These are phyloP conservation scores for Serendipita sp. DNA, from an alignment of 768 basidiomycete genomes.

Conservation along the genomic window DNA sequence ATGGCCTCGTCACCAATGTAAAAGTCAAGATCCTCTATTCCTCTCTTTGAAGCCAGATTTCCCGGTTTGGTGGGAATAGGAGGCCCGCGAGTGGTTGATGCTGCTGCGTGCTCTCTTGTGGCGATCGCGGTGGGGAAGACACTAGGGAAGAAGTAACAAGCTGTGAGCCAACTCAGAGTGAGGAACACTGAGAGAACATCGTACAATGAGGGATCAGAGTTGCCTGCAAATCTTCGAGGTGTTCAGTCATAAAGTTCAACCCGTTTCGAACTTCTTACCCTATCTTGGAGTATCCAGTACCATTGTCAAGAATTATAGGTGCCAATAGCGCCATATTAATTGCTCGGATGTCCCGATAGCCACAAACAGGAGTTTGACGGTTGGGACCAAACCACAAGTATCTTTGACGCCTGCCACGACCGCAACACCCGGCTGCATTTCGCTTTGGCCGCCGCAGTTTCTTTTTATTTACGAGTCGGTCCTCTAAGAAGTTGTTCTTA, in stretches of 20 bases:
- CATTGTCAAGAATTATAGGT: slow-evolving; percentile 96
- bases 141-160: slow-evolving; percentile 23
- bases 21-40: slow-evolving; percentile 98
- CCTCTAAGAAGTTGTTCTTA: too few species aligned
- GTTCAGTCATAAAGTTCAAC: neutral
- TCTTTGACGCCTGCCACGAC: slow-evolving; percentile 1
- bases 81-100: slow-evolving; percentile 48
- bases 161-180: slow-evolving; percentile 5
- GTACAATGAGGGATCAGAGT: slow-evolving; percentile 96
- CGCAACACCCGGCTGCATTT: neutral
- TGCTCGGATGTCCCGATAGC: neutral
- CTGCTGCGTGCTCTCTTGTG: slow-evolving; percentile 51
- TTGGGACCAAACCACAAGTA: neutral
- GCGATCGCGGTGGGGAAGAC: slow-evolving; percentile 99
- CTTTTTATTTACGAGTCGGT: neutral
- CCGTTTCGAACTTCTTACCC: slow-evolving; percentile 41
- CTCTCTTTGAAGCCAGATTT: slow-evolving; percentile 88
- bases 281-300: slow-evolving; percentile 93
- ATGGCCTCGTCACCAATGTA: slow-evolving; percentile 98
- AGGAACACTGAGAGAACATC: slow-evolving; percentile 19
- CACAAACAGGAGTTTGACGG: neutral
- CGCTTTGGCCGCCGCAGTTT: neutral
- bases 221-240: slow-evolving; percentile 72
- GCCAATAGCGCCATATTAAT: slow-evolving; percentile 65
- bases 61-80: slow-evolving; percentile 73